Conservation (phyloP, 768 basidiomycete species). For the Cyclocybe aegerita region DNA sequence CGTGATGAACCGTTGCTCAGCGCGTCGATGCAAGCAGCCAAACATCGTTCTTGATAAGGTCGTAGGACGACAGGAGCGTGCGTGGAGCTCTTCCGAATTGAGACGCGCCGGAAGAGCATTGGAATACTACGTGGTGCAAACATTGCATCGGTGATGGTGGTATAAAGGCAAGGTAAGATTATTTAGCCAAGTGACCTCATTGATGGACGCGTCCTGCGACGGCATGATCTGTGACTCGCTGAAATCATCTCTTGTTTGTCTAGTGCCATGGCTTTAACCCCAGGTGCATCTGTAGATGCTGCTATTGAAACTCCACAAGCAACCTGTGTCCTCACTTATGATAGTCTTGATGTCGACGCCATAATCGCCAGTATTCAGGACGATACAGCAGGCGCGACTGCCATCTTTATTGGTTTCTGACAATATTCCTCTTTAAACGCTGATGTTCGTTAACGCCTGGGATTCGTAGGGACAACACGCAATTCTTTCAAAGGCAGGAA, state of each 20-base stretch:
- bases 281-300: constrained; percentile 43
- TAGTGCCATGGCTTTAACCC: constrained; percentile 16
- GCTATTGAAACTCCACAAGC: constrained; percentile 44
- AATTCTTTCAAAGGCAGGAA: constrained; percentile 76
- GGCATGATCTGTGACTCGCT: too few species aligned
- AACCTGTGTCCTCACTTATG: constrained; percentile 57
- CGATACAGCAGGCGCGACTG: constrained; percentile 68
- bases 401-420: constrained; percentile 66
- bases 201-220: background rate
- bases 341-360: constrained; percentile 50
- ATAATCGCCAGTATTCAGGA: constrained; percentile 66
- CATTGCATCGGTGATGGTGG: constrained; percentile 16
- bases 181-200: too few species aligned
- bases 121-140: constrained; percentile 2
- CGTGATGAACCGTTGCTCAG: constrained; percentile 65
- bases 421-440: background rate
- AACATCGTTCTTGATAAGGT: constrained; percentile 87
- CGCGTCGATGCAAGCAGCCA: constrained; percentile 75
- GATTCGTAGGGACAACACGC: constrained; percentile 60
- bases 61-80: constrained; percentile 47
- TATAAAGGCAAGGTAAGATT: background rate
- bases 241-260: too few species aligned
- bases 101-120: constrained; percentile 1
- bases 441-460: background rate
- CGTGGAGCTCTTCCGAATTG: constrained; percentile 10